Conservation (phyloP, 2,329 filamentous ascomycete genomes). For the Plectosphaerella cucumerina region DNA sequence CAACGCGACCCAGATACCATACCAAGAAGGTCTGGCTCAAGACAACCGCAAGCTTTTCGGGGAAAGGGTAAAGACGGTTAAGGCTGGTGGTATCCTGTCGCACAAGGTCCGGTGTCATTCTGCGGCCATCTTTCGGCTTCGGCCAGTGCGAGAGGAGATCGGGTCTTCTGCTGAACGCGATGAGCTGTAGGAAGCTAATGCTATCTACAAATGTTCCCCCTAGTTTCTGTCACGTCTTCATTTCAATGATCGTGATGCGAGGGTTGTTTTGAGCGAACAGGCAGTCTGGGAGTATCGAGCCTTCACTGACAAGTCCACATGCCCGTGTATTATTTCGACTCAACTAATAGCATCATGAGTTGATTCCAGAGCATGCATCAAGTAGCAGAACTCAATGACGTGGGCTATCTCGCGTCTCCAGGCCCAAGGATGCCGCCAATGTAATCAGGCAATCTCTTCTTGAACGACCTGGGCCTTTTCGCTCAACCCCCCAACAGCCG, state of each 20-base stretch:
- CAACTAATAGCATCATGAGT: background rate
- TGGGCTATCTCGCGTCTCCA: background rate
- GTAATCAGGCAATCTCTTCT: background rate
- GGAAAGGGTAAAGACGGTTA: slow-evolving; percentile 12
- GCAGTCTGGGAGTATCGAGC: background rate
- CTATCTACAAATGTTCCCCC: background rate
- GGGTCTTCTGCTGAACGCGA: background rate
- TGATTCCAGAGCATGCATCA: background rate
- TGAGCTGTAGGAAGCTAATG: background rate
- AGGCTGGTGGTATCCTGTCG: slow-evolving; percentile 9
- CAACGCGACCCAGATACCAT: slow-evolving; percentile 14
- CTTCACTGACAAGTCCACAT: background rate
- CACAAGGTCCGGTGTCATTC: slow-evolving; percentile 11
- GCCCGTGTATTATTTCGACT: background rate
- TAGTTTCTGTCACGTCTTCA: background rate
- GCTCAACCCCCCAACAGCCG: background rate
- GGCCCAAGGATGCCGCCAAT: background rate
- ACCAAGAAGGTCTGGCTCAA: slow-evolving; percentile 12
- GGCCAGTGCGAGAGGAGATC: slow-evolving; percentile 1
- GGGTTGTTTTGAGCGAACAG: background rate
- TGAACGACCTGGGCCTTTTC: background rate
- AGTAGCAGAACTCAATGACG: background rate
- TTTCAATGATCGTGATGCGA: background rate
- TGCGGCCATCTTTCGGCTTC: slow-evolving; percentile 13
- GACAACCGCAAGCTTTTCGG: slow-evolving; percentile 15